Percentiles rank a stretch among this genome's conserved stretches.
Evolutionary conservation across 2,329 filamentous ascomycete species (phyloP).

Genomic region (Venturia aucupariae): DNA sequence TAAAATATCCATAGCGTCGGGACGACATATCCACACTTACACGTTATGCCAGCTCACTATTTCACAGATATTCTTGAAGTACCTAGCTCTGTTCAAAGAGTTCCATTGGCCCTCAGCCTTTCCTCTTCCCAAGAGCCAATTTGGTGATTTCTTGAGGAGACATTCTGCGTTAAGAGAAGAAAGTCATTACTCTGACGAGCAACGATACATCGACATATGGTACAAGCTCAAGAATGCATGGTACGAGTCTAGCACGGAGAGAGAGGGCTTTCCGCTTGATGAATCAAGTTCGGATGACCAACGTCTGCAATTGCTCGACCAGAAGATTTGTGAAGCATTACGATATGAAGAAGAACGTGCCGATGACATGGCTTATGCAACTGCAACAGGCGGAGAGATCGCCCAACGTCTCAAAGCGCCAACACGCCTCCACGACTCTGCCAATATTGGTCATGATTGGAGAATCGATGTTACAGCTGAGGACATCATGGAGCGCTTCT

Average conservation of each 20-base stretch:
- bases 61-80: neutral
- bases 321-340: neutral
- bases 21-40: neutral
- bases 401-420: neutral
- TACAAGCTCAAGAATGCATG: neutral
- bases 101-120: neutral
- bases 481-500: conserved; percentile 6
- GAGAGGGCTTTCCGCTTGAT: neutral
- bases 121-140: neutral
- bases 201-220: neutral
- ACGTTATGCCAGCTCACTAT: neutral
- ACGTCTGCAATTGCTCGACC: neutral
- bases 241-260: neutral
- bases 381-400: neutral
- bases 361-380: neutral
- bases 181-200: neutral
- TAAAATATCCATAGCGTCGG: neutral
- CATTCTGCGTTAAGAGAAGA: neutral
- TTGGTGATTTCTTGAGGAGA: neutral
- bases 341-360: neutral
- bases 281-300: neutral
- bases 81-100: neutral
- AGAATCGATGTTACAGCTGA: neutral
- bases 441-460: conserved; percentile 1
- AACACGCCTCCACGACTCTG: neutral